phyloP scores from a whole-genome alignment of 2,329 filamentous ascomycete genomes.

The Penicillium griseofulvum region DNA sequence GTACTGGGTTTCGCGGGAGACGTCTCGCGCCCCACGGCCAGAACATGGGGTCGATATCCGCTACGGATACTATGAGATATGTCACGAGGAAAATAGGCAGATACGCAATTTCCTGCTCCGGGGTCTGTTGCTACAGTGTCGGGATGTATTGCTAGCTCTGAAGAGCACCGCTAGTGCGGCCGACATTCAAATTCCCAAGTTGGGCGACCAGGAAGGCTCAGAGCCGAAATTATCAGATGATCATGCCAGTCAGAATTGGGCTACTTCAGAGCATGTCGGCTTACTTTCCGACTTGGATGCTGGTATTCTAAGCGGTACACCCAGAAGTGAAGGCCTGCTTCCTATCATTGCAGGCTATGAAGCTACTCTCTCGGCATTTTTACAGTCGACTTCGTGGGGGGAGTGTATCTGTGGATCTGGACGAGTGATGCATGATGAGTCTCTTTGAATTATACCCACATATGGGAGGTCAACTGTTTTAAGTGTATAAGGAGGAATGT shows the following conservation, averaged over 20 bases:
- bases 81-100: constrained; percentile 27
- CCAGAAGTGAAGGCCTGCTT: constrained; percentile 23
- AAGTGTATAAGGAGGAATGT: neutral
- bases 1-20: constrained; percentile 31
- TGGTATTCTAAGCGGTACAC: constrained; percentile 2
- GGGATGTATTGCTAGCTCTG: constrained; percentile 26
- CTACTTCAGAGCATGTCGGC: constrained; percentile 5
- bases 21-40: constrained; percentile 9
- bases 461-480: constrained; percentile 2
- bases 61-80: constrained; percentile 35
- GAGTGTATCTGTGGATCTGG: constrained; percentile 29
- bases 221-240: constrained; percentile 8
- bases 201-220: constrained; percentile 9
- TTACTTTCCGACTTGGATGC: constrained; percentile 7
- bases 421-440: constrained; percentile 10
- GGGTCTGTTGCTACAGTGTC: constrained; percentile 27
- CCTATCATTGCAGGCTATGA: constrained; percentile 31
- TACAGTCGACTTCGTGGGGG: constrained; percentile 26
- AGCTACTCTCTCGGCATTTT: constrained; percentile 28
- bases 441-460: constrained; percentile 6
- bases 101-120: constrained; percentile 30
- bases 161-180: constrained; percentile 18
- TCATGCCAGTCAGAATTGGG: constrained; percentile 7
- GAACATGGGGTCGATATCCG: constrained; percentile 20
- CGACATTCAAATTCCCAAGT: constrained; percentile 8